Conservation (phyloP, 495 filamentous ascomycete genomes). For the Aspergillus panamensis region DNA sequence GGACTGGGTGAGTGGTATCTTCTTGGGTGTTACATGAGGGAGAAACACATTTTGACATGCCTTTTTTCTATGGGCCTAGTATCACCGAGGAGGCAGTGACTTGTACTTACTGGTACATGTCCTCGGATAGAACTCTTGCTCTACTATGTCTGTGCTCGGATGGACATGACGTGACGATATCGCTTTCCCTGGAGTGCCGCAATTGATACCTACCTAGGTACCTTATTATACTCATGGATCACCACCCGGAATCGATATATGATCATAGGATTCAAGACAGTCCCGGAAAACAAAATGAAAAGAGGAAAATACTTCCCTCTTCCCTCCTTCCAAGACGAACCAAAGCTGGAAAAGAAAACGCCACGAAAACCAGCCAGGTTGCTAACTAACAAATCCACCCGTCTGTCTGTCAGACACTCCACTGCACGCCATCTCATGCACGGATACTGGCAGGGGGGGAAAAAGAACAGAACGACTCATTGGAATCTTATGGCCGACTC, state of each 20-base stretch:
- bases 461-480: neutral
- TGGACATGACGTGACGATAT: too few species aligned
- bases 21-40: neutral
- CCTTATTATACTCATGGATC: too few species aligned
- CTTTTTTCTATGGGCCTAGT: neutral
- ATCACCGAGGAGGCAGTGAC: neutral
- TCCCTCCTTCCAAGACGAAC: neutral
- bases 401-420: constrained; percentile 1
- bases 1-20: neutral
- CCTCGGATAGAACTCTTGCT: too few species aligned
- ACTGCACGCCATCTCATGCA: constrained; percentile 4
- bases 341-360: neutral
- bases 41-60: neutral
- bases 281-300: neutral
- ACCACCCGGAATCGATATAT: neutral
- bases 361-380: neutral
- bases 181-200: too few species aligned
- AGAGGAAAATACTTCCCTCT: neutral
- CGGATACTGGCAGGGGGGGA: neutral
- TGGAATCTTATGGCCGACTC: too few species aligned
- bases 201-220: too few species aligned
- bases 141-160: too few species aligned
- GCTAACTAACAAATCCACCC: neutral
- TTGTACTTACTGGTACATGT: too few species aligned
- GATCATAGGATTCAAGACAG: neutral